Evolutionary conservation across 2,329 filamentous ascomycete species (phyloP), one percentile per base, ranked within the genome.

Genomic region (Scopulariopsis brevicaulis): DNA sequence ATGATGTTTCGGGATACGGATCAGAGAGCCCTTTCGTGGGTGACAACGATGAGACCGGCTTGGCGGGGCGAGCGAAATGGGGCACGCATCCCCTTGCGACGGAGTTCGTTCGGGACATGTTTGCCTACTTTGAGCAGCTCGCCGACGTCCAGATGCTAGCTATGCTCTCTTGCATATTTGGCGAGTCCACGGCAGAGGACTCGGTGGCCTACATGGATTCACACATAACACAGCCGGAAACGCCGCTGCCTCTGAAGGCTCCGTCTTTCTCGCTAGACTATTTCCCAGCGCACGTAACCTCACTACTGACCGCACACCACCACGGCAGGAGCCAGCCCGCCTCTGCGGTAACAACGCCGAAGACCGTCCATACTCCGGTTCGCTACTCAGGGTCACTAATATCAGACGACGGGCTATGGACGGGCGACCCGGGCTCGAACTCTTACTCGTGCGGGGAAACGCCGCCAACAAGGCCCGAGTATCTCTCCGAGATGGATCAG

Each of bases 101-200:
- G 60, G 74, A 77, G n/a, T 75, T 86, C 46, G 82, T 87, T 58
- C 69, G 73, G 60, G 78, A 85, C 59, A 70, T 87, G n/a, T 85
- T 87, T 62, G 71, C 76, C 28, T 77, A 87, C 65, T 88, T 82
- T 64, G 84, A 87, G 67, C 75, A 71, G 56, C 73, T 78, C 34
- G 82, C 79, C 6, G 84, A 88, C 60, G 71, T 86, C 14, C 85
- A 88, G 67, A 88, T 88, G 85, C 66, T 88, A 57, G 85, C 84
- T 10, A 87, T 87, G 83, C 74, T 88, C 32, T 85, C 84, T 1
- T 87, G 85, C 67, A 79, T 87, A 59, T 87, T 88, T 65, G 82
- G 79, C 63, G 83, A 87, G 55, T 77, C 83, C 0, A 75, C 77
- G 14, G 72, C 78, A 0, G 74, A 80, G 51, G 77, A 83, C 59